These are phyloP conservation scores for Schizochytrium sp. DNA, from an alignment of 108 stramenopile species.

Conservation along the genomic window DNA sequence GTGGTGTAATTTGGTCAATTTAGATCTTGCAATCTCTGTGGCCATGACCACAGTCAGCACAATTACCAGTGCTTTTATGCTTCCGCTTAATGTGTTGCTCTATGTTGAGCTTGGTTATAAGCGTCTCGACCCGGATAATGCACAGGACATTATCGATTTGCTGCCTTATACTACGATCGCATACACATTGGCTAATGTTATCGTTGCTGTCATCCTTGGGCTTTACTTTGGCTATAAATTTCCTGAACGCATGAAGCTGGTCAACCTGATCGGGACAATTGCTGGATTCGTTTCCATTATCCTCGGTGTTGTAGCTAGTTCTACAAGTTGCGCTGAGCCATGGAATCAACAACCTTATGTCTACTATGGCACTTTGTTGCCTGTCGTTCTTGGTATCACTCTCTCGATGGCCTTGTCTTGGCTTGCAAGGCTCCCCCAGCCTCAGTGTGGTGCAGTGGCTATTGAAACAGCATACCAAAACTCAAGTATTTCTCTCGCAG, in stretches of 20 bases:
- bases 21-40: conserved; percentile 85
- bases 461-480: conserved; percentile 58
- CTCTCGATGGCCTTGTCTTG: conserved; percentile 24
- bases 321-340: conserved; percentile 54
- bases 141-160: conserved; percentile 51
- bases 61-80: conserved; percentile 77
- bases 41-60: conserved; percentile 89
- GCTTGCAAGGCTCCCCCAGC: conserved; percentile 41
- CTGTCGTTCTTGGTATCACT: not conserved
- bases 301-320: conserved; percentile 46
- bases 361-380: conserved; percentile 30
- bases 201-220: conserved; percentile 8
- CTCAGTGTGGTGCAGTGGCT: conserved; percentile 40
- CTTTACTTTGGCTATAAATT: conserved; percentile 48
- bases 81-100: conserved; percentile 84
- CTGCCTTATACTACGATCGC: conserved; percentile 40
- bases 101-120: conserved; percentile 80
- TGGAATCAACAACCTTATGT: conserved; percentile 32
- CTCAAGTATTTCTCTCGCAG: conserved; percentile 51
- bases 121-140: conserved; percentile 51
- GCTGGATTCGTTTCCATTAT: conserved; percentile 52
- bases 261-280: conserved; percentile 33
- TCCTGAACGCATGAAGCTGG: not conserved
- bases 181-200: conserved; percentile 20
- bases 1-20: conserved; percentile 88